Evolutionary conservation across 805 yeast species (phyloP).

Genomic region (Yarrowia deformans): DNA sequence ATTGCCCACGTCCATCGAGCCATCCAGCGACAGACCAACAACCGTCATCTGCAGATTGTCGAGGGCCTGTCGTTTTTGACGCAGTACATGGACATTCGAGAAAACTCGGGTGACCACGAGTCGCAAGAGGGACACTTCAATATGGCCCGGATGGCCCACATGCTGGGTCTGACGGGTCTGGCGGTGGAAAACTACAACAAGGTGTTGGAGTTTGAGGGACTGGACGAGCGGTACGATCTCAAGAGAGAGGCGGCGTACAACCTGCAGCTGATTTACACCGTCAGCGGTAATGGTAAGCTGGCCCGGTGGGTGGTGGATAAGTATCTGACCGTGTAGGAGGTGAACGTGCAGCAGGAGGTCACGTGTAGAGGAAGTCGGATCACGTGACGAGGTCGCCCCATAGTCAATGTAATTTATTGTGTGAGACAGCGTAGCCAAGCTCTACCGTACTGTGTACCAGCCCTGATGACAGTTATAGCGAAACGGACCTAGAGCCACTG

Average conservation of each 20-base stretch:
- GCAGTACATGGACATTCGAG: constrained; percentile 70
- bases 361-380: too few relatives aligned
- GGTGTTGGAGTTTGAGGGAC: constrained; percentile 58
- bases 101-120: constrained; percentile 53
- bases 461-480: too few relatives aligned
- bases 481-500: too few relatives aligned
- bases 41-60: constrained; percentile 84
- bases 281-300: constrained; percentile 71
- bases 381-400: not conserved
- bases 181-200: constrained; percentile 78
- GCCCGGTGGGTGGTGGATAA: constrained; percentile 71
- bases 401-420: constrained; percentile 13
- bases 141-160: constrained; percentile 82
- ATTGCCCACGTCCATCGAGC: constrained; percentile 87
- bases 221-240: constrained; percentile 64
- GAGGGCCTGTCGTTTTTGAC: constrained; percentile 83
- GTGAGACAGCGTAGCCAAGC: too few relatives aligned
- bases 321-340: constrained; percentile 60
- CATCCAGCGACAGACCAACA: constrained; percentile 85
- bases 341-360: too few relatives aligned
- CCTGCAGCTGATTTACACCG: constrained; percentile 73
- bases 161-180: constrained; percentile 74
- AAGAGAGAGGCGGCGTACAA: constrained; percentile 87
- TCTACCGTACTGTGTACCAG: too few relatives aligned
- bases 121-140: constrained; percentile 83